Evolutionary conservation across 1,284 basidiomycete species (phyloP).

Genomic region (Anthracocystis walkeri): DNA sequence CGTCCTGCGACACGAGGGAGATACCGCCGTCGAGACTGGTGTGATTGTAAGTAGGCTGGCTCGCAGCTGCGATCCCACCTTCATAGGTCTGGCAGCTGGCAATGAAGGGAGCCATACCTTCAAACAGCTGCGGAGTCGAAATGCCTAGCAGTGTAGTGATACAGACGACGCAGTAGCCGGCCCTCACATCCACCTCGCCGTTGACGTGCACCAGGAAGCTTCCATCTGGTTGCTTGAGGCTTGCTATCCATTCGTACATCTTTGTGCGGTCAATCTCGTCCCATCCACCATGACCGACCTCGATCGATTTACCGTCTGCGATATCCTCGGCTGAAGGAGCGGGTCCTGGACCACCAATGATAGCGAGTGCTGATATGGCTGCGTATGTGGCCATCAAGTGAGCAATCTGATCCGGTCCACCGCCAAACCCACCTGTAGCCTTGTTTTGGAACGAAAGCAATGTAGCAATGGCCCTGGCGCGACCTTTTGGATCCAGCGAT

Average conservation of each 20-base stretch:
- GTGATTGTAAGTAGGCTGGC: constrained; percentile 75
- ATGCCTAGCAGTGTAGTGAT: constrained; percentile 81
- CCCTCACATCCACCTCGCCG: constrained; percentile 92
- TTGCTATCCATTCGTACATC: constrained; percentile 90
- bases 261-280: constrained; percentile 71
- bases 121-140: constrained; percentile 85
- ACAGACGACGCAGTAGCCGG: constrained; percentile 81
- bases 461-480: constrained; percentile 62
- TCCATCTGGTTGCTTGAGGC: constrained; percentile 91
- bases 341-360: constrained; percentile 77
- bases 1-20: constrained; percentile 20
- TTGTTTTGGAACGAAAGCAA: constrained; percentile 66
- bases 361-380: constrained; percentile 83
- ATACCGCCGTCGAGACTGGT: constrained; percentile 17
- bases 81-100: constrained; percentile 95
- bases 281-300: constrained; percentile 67
- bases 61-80: constrained; percentile 90
- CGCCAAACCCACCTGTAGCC: constrained; percentile 82
- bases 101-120: constrained; percentile 71
- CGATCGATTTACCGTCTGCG: constrained; percentile 73
- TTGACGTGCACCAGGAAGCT: constrained; percentile 89
- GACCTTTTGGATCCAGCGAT: constrained; percentile 46
- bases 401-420: constrained; percentile 86
- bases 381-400: constrained; percentile 94
- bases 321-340: constrained; percentile 52